Evolutionary conservation across 2,329 filamentous ascomycete genomes (phyloP).

Genomic region (Colletotrichum tropicale): DNA sequence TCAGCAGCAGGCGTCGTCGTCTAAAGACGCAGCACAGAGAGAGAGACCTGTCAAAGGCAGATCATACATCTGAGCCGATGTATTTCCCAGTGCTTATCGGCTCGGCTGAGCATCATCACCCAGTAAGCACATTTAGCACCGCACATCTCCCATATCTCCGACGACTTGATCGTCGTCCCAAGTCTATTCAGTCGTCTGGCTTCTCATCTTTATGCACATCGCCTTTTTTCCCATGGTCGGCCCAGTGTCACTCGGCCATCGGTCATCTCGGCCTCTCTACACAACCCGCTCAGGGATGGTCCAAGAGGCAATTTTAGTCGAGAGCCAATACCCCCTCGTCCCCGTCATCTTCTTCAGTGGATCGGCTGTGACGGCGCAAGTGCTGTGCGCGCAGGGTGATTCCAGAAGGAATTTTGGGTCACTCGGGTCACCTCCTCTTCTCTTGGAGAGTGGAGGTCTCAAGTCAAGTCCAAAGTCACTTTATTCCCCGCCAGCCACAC

Average conservation of each 20-base stretch:
- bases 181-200: background rate
- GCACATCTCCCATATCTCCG: background rate
- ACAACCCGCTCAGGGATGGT: slow-evolving; percentile 14
- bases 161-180: slow-evolving; percentile 8
- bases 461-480: slow-evolving; percentile 7
- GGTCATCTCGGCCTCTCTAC: slow-evolving; percentile 16
- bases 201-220: slow-evolving; percentile 12
- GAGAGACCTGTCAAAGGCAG: background rate
- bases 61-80: background rate
- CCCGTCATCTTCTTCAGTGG: slow-evolving; percentile 19
- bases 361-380: slow-evolving; percentile 19
- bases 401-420: slow-evolving; percentile 21
- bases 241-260: slow-evolving; percentile 14
- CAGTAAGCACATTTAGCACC: background rate
- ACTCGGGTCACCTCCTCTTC: slow-evolving; percentile 1
- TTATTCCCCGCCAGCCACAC: background rate
- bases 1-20: background rate
- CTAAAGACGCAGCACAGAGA: background rate
- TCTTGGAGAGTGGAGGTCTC: background rate
- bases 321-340: background rate
- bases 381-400: slow-evolving; percentile 3
- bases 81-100: background rate
- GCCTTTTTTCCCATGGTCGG: slow-evolving; percentile 8
- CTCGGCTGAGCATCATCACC: background rate
- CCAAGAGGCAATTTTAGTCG: slow-evolving; percentile 22